These are phyloP conservation scores for Musa balbisiana DNA, from an alignment of 202 grass and related monocot species.

Conservation along the genomic window DNA sequence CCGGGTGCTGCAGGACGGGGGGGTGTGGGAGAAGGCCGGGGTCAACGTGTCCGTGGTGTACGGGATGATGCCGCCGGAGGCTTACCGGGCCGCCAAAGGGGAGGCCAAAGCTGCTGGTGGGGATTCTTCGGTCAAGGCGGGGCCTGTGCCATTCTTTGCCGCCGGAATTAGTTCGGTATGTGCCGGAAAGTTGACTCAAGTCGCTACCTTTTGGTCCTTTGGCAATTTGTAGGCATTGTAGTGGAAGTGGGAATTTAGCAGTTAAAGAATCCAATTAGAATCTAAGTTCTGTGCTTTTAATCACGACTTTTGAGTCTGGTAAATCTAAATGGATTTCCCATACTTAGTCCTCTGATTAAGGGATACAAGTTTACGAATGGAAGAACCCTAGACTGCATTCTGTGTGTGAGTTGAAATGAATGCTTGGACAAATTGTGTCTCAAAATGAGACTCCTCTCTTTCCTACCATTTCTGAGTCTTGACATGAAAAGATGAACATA, in stretches of 20 bases:
- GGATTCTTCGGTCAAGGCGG: slow-evolving; percentile 37
- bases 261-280: neutral
- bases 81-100: slow-evolving; percentile 87
- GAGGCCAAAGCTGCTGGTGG: slow-evolving; percentile 34
- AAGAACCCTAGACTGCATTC: too few species aligned
- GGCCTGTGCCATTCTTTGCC: slow-evolving; percentile 85
- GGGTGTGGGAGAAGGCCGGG: slow-evolving; percentile 87
- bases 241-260: neutral
- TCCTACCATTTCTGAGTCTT: too few species aligned
- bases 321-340: too few species aligned
- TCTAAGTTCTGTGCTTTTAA: neutral
- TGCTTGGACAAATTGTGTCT: neutral
- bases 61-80: slow-evolving; percentile 84
- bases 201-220: neutral
- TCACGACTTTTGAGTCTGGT: neutral
- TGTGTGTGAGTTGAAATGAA: neutral
- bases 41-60: slow-evolving; percentile 98
- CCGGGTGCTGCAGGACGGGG: slow-evolving; percentile 76
- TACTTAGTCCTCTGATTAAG: too few species aligned
- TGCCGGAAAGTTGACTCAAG: neutral
- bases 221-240: neutral
- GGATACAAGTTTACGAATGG: too few species aligned
- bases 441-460: too few species aligned
- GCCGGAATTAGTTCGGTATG: slow-evolving; percentile 90
- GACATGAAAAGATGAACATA: neutral